Percentiles rank a stretch among this genome's conserved stretches.
Evolutionary conservation across 768 basidiomycete species (phyloP).

Genomic region (Guyanaporus albipodus): DNA sequence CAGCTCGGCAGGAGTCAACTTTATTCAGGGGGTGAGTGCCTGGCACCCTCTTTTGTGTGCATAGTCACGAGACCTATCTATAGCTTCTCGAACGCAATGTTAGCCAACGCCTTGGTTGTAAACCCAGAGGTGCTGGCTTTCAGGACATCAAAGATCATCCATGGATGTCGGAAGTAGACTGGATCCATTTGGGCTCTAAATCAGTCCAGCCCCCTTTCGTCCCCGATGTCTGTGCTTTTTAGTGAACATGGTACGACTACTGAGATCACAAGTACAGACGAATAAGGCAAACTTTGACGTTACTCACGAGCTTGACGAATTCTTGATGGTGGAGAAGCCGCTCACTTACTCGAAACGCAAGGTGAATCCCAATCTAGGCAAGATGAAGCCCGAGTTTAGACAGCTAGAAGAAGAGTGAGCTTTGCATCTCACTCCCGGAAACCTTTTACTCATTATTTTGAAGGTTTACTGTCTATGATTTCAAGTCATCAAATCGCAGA

Average conservation of each 20-base stretch:
- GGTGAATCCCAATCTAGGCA: slow-evolving; percentile 76
- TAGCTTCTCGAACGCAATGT: slow-evolving; percentile 87
- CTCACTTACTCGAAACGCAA: slow-evolving; percentile 92
- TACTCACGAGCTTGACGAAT: slow-evolving; percentile 95
- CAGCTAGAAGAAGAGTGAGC: slow-evolving; percentile 90
- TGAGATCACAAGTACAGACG: slow-evolving; percentile 46
- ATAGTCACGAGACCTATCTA: slow-evolving; percentile 7
- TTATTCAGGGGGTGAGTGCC: slow-evolving; percentile 59
- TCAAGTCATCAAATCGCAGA: slow-evolving; percentile 60
- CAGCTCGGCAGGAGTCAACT: slow-evolving; percentile 62
- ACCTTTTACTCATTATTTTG: slow-evolving; percentile 9
- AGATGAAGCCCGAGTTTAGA: slow-evolving; percentile 87
- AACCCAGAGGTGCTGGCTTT: slow-evolving; percentile 61
- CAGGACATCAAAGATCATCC: slow-evolving; percentile 77
- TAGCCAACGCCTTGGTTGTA: slow-evolving; percentile 76
- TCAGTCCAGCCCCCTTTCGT: slow-evolving; percentile 77
- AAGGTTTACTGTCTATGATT: slow-evolving; percentile 91
- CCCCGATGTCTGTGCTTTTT: slow-evolving; percentile 73
- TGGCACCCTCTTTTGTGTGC: background rate
- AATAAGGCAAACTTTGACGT: slow-evolving; percentile 99
- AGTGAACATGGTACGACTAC: background rate
- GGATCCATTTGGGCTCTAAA: slow-evolving; percentile 73
- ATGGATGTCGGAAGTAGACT: slow-evolving; percentile 83
- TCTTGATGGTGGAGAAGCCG: slow-evolving; percentile 97
- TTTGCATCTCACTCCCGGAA: background rate